Base-by-base conservation (phyloP, 495 filamentous ascomycete genomes). In the Penicillium paradoxum region DNA sequence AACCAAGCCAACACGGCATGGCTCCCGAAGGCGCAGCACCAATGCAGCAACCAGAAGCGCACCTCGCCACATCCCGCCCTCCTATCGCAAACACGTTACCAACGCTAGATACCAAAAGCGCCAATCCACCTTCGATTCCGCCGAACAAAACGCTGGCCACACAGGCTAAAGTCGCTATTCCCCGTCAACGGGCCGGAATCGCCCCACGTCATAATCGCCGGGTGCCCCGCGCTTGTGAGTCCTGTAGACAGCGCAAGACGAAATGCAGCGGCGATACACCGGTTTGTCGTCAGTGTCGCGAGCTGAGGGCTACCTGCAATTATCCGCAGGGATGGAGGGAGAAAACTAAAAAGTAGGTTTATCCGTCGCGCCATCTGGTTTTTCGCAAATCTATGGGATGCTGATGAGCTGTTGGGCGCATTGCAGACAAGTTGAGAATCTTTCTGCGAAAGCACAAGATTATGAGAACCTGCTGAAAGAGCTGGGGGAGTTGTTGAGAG, bases 231-330 rank as follows among this genome's bases (percentile, higher is more conserved):
- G 86, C 86, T 9, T 90, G 86, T 58, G 86, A 86, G 78, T 84
- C 85, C 9, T 90, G 86, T 69, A 69, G 86, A 39, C 79, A 85
- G 56, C 75, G 86, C 34, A 85, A 85, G 56, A 80, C 81, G 38
- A 85, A 84, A 64, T 84, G 81, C 62, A 80, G 75, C 54, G 82
- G 82, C 24, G 77, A 75, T 43, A 73, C 71, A n/a, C 83, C 83
- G 3, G 55, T 72, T 7, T 85, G 83, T 63, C 71, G 74, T 46
- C 80, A 84, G 56, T 85, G 83, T 58, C 66, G 70, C 49, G 77
- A 81, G 49, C 70, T 81, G 43, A 67, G 70, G 40, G 62, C 77
- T 11, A 40, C 32, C 7, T 85, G 82, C 54, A 55, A 65, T 9
- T 85, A 85, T 63, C 74, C 72, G 1, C 74, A 83, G 32, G 80